Evolutionary conservation across 1,284 basidiomycete species (phyloP).

Genomic region (Pascua sp.): DNA sequence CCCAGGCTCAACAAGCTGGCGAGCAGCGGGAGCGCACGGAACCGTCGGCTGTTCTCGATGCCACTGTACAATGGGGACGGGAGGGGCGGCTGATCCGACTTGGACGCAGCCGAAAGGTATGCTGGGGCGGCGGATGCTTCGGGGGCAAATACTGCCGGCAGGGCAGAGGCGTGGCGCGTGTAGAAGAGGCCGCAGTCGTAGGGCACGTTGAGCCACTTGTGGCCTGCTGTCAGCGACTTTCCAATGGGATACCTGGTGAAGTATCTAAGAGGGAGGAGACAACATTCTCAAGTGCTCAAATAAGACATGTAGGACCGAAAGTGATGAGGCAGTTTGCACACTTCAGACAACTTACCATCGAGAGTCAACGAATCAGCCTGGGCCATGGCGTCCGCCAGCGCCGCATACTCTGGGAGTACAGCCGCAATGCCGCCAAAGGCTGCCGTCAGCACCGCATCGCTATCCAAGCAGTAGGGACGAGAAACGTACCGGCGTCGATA

Average conservation of each 20-base stretch:
- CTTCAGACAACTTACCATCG: conserved; percentile 45
- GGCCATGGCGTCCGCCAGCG: conserved; percentile 46
- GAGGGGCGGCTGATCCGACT: conserved; percentile 9
- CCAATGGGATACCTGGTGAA: no score
- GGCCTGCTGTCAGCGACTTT: conserved; percentile 29
- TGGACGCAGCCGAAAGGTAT: conserved; percentile 40
- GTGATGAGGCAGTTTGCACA: no score
- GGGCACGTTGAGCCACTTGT: conserved; percentile 54
- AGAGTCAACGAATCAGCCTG: conserved; percentile 52
- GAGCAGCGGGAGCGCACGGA: conserved; percentile 54
- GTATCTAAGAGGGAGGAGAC: no score
- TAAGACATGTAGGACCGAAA: neutral
- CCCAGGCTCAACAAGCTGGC: conserved; percentile 52
- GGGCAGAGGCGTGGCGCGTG: conserved; percentile 35
- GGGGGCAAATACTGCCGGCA: conserved; percentile 50
- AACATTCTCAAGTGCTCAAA: neutral
- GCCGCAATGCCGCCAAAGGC: conserved; percentile 55
- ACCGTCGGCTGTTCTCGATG: conserved; percentile 55
- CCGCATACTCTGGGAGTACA: conserved; percentile 47
- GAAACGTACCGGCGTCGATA: conserved; percentile 51
- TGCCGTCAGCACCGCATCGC: conserved; percentile 16
- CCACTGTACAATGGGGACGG: conserved; percentile 46
- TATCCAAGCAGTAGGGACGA: neutral
- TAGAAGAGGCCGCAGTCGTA: conserved; percentile 57
- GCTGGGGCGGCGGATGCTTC: conserved; percentile 49